Evolutionary conservation across 2,329 filamentous ascomycete species (phyloP).

Genomic region (Cordyceps cicadae): DNA sequence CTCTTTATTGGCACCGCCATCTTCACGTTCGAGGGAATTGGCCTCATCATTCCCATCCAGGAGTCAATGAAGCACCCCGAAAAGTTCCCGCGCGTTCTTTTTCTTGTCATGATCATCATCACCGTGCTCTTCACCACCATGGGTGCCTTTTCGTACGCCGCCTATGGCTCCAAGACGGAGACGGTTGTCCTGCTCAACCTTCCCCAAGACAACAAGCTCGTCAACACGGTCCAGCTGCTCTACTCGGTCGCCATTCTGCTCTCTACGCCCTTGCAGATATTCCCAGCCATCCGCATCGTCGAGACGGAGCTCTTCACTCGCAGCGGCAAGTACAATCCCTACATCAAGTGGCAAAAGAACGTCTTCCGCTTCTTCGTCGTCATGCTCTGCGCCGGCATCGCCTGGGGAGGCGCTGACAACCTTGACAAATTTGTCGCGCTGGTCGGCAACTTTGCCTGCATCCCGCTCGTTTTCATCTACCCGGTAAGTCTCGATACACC

Average conservation of each 20-base stretch:
- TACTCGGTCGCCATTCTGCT: constrained; percentile 97
- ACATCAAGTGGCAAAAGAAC: constrained; percentile 99
- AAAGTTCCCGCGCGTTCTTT: constrained; percentile 85
- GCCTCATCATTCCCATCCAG: constrained; percentile 95
- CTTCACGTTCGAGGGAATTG: constrained; percentile 97
- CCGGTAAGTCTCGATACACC: constrained; percentile 56
- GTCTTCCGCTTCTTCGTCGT: constrained; percentile 91
- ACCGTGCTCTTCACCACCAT: constrained; percentile 84
- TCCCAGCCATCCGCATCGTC: constrained; percentile 93
- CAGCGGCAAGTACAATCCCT: constrained; percentile 95
- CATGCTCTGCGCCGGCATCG: constrained; percentile 73
- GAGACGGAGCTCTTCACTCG: constrained; percentile 90
- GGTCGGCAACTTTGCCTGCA: constrained; percentile 95
- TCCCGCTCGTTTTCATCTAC: constrained; percentile 94
- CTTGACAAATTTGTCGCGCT: constrained; percentile 96
- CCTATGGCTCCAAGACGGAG: constrained; percentile 89
- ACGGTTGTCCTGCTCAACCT: constrained; percentile 95
- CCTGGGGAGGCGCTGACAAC: constrained; percentile 86
- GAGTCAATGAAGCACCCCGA: constrained; percentile 88
- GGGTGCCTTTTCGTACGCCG: constrained; percentile 89
- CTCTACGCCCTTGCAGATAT: constrained; percentile 91
- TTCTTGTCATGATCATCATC: constrained; percentile 89
- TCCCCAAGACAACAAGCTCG: constrained; percentile 88
- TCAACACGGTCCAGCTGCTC: constrained; percentile 92
- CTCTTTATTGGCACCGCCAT: constrained; percentile 98